Conservation (phyloP, 2,329 filamentous ascomycete species). For the Magnaporthiopsis rhizophila region DNA sequence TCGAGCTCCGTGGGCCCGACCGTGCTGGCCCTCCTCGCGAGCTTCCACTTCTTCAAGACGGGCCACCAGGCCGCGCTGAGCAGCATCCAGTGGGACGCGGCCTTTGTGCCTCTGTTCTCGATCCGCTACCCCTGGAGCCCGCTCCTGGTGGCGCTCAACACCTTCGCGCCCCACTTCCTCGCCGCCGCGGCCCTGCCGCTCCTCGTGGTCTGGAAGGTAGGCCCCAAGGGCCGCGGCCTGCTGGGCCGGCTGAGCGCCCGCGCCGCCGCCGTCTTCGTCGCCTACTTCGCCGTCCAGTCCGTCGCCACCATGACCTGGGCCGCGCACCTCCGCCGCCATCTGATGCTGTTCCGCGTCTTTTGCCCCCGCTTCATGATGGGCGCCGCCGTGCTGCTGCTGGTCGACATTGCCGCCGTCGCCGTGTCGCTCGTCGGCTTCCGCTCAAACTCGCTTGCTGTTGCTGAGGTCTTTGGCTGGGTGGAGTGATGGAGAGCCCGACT, state of each 20-base stretch:
- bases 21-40: slow-evolving; percentile 78
- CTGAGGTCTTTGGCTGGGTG: slow-evolving; percentile 81
- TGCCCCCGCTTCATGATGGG: slow-evolving; percentile 85
- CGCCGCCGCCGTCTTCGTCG: slow-evolving; percentile 64
- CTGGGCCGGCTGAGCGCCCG: slow-evolving; percentile 60
- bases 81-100: slow-evolving; percentile 91
- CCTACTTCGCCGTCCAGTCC: slow-evolving; percentile 76
- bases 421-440: slow-evolving; percentile 68
- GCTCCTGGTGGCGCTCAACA: slow-evolving; percentile 73
- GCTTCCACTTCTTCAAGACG: slow-evolving; percentile 95
- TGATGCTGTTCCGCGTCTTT: slow-evolving; percentile 97
- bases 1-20: slow-evolving; percentile 77
- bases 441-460: slow-evolving; percentile 69
- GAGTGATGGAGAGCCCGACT: slow-evolving; percentile 20
- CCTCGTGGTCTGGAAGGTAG: slow-evolving; percentile 80
- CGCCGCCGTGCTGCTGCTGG: slow-evolving; percentile 59
- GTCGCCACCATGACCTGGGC: slow-evolving; percentile 87
- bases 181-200: slow-evolving; percentile 74
- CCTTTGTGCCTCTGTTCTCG: slow-evolving; percentile 78
- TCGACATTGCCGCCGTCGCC: slow-evolving; percentile 66
- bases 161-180: slow-evolving; percentile 81
- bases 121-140: slow-evolving; percentile 88
- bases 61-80: slow-evolving; percentile 85
- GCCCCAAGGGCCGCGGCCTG: slow-evolving; percentile 61
- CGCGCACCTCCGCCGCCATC: slow-evolving; percentile 75